Evolutionary conservation across 2,329 filamentous ascomycete genomes (phyloP).

Genomic region (Pestalotiopsis sp.): DNA sequence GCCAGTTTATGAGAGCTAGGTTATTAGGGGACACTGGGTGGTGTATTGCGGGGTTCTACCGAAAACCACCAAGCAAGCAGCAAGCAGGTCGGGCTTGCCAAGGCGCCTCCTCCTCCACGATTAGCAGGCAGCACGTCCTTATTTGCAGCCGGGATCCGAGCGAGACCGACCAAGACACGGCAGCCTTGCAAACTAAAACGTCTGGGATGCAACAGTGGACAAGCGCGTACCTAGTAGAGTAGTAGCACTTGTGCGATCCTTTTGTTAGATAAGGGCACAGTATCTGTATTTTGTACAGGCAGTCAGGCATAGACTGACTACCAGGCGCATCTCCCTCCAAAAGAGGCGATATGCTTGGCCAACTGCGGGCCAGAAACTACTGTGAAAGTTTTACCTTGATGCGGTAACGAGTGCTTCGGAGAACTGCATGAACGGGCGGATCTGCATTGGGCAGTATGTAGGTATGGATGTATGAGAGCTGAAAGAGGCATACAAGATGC

Average conservation of each 20-base stretch:
- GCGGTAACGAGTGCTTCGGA: neutral
- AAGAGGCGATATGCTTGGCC: neutral
- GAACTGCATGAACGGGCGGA: neutral
- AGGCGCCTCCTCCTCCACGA: neutral
- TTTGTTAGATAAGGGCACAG: neutral
- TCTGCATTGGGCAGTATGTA: neutral
- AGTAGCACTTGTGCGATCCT: neutral
- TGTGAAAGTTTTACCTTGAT: neutral
- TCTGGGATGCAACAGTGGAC: neutral
- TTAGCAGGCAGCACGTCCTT: neutral
- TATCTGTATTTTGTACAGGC: neutral
- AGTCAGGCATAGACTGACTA: neutral
- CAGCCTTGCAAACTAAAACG: neutral
- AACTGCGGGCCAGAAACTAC: neutral
- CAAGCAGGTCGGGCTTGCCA: neutral
- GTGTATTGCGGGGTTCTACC: slow-evolving; percentile 10
- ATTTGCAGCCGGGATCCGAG: neutral
- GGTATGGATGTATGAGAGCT: too few species aligned
- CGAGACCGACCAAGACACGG: neutral
- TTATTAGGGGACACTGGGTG: neutral
- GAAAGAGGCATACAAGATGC: neutral
- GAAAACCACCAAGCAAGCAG: neutral
- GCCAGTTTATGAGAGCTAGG: slow-evolving; percentile 14
- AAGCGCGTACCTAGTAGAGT: neutral
- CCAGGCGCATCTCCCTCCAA: neutral